Conservation (phyloP, 139 green algal genomes). For the Chlamydomonas applanata region DNA sequence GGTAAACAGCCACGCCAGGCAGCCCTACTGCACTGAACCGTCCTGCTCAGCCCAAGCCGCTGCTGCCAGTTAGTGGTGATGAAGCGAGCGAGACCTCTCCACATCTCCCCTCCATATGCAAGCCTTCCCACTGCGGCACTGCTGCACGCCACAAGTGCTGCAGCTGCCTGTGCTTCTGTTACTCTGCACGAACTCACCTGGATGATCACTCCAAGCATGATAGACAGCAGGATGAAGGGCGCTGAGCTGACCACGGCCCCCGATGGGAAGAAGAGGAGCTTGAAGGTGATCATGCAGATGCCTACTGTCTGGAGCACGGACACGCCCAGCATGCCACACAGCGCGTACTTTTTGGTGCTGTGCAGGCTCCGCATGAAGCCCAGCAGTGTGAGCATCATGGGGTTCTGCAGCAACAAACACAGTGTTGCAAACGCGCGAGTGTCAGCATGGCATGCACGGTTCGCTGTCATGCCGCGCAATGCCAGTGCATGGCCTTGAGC, state of each 20-base stretch:
- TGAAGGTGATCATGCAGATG: conserved; percentile 10
- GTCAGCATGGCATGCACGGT: too few species aligned
- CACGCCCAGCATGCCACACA: conserved; percentile 17
- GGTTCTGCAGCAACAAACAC: not conserved
- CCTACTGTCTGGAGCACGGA: conserved; percentile 5
- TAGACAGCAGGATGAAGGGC: conserved; percentile 16
- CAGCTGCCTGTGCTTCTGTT: too few species aligned
- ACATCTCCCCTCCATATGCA: too few species aligned
- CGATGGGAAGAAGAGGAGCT: conserved; percentile 15
- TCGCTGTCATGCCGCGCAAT: too few species aligned
- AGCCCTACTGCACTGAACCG: too few species aligned
- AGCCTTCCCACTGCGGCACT: too few species aligned
- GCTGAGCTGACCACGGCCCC: conserved; percentile 6
- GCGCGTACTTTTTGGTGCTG: conserved; percentile 11
- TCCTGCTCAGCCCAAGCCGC: too few species aligned
- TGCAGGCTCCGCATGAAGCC: conserved; percentile 21
- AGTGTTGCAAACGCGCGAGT: too few species aligned
- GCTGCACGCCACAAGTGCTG: too few species aligned
- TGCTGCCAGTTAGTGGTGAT: too few species aligned
- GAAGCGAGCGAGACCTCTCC: too few species aligned
- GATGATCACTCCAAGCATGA: conserved; percentile 24
- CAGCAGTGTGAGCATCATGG: not conserved
- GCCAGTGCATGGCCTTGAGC: not conserved
- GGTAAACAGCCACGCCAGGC: too few species aligned
- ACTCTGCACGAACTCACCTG: conserved; percentile 7